A percentile compares a stretch with the other conserved stretches of the same genome.
These are phyloP conservation scores for Malassezia pachydermatis DNA, from an alignment of 1,284 basidiomycete genomes.

Conservation along the genomic window DNA sequence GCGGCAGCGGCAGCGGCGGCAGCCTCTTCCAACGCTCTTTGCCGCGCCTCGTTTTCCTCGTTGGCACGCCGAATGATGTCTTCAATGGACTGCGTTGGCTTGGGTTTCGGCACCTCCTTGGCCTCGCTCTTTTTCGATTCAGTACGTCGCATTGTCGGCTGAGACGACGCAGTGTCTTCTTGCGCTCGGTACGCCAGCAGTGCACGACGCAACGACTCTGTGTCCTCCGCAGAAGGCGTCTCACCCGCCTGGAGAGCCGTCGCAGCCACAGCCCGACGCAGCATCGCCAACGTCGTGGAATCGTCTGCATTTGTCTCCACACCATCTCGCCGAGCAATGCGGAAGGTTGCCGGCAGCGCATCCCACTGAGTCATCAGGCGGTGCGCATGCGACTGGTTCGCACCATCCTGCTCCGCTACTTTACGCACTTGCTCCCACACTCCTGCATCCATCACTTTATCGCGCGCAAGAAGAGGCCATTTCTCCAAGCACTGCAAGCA, in stretches of 20 bases:
- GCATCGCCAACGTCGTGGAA: neutral
- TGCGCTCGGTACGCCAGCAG: slow-evolving; percentile 11
- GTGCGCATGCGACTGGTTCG: slow-evolving; percentile 27
- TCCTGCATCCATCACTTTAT: slow-evolving; percentile 74
- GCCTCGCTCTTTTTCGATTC: neutral
- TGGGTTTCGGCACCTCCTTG: neutral
- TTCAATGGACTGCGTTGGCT: slow-evolving; percentile 28
- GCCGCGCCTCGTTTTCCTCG: slow-evolving; percentile 24
- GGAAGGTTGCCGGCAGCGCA: slow-evolving; percentile 63
- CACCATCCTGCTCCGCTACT: slow-evolving; percentile 1
- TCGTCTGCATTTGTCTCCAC: slow-evolving; percentile 20
- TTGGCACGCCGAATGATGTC: slow-evolving; percentile 45
- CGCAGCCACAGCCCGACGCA: slow-evolving; percentile 14
- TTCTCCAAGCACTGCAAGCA: slow-evolving; percentile 45
- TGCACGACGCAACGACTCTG: slow-evolving; percentile 17
- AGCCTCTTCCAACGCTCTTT: slow-evolving; percentile 5
- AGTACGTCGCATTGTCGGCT: neutral
- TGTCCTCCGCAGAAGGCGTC: slow-evolving; percentile 19
- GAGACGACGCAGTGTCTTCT: neutral
- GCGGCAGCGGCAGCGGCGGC: neutral
- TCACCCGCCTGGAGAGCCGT: slow-evolving; percentile 26
- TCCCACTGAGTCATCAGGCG: slow-evolving; percentile 67
- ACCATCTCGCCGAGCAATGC: slow-evolving; percentile 55
- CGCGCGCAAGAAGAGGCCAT: slow-evolving; percentile 78
- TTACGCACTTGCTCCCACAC: slow-evolving; percentile 47